A percentile compares a stretch with the other conserved stretches of the same genome.
Conservation (phyloP, 2,329 filamentous ascomycete genomes). For the Phyllosticta paracitricarpa region DNA sequence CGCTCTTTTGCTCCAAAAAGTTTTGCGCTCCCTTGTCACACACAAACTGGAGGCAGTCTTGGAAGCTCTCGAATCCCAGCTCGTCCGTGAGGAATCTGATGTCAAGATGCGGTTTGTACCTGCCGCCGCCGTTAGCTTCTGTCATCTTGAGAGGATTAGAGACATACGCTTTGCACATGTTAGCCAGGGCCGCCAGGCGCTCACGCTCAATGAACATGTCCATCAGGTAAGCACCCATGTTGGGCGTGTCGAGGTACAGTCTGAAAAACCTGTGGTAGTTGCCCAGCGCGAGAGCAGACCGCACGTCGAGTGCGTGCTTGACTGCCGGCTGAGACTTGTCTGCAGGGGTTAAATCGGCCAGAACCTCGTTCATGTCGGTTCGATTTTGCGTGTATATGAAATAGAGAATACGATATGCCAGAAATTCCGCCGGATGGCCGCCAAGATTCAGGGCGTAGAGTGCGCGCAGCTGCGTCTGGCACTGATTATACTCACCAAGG, state of each 20-base stretch:
- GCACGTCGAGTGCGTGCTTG: conserved; percentile 83
- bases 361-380: conserved; percentile 92
- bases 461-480: conserved; percentile 91
- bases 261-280: conserved; percentile 99
- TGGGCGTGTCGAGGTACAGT: conserved; percentile 85
- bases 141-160: too few species aligned
- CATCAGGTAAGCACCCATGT: conserved; percentile 97
- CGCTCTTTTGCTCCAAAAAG: conserved; percentile 65
- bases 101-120: conserved; percentile 84
- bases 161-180: conserved; percentile 87
- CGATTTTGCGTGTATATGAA: conserved; percentile 98
- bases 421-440: conserved; percentile 89
- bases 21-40: conserved; percentile 67
- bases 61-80: conserved; percentile 87
- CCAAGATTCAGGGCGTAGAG: conserved; percentile 80
- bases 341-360: conserved; percentile 97
- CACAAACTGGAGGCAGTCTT: conserved; percentile 84
- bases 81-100: conserved; percentile 91
- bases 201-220: conserved; percentile 97
- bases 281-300: conserved; percentile 81
- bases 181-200: conserved; percentile 78
- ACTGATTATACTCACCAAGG: conserved; percentile 99
- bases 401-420: conserved; percentile 98
- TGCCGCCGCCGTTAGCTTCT: conserved; percentile 28
- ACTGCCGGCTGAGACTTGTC: conserved; percentile 80